These are phyloP conservation scores for Rossbeevera mucosa DNA, from an alignment of 768 basidiomycete genomes.

Conservation along the genomic window DNA sequence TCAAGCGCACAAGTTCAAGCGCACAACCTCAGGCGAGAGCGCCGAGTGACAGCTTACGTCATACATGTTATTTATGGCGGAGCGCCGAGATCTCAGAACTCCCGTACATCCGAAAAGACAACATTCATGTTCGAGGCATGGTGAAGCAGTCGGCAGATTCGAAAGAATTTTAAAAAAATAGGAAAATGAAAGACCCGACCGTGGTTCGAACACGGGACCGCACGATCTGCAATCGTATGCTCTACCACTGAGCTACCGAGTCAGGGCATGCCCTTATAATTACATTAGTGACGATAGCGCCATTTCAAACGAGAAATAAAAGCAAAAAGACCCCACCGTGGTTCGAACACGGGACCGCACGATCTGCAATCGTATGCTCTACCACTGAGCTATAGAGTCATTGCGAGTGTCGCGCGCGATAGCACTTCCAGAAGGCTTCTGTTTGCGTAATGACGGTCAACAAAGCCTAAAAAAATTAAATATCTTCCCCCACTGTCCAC, in stretches of 20 bases:
- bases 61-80: background rate
- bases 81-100: too few relatives aligned
- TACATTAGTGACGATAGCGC: too few relatives aligned
- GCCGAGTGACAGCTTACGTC: constrained; percentile 3
- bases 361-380: constrained; percentile 61
- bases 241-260: constrained; percentile 48
- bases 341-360: constrained; percentile 54
- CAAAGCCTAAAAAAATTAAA: constrained; percentile 2
- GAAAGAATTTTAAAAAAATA: background rate
- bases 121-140: background rate
- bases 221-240: constrained; percentile 59
- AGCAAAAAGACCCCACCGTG: constrained; percentile 45
- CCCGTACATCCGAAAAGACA: background rate
- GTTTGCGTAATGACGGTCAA: background rate
- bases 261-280: constrained; percentile 1
- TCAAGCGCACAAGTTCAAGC: background rate
- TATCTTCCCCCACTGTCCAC: constrained; percentile 58
- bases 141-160: background rate
- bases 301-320: background rate
- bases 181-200: constrained; percentile 34
- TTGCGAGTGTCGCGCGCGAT: background rate
- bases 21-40: background rate
- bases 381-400: constrained; percentile 43
- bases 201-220: constrained; percentile 56
- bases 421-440: fast-evolving